These are phyloP conservation scores for Harringtonia aguacate DNA, from an alignment of 2,329 filamentous ascomycete species.

Conservation along the genomic window DNA sequence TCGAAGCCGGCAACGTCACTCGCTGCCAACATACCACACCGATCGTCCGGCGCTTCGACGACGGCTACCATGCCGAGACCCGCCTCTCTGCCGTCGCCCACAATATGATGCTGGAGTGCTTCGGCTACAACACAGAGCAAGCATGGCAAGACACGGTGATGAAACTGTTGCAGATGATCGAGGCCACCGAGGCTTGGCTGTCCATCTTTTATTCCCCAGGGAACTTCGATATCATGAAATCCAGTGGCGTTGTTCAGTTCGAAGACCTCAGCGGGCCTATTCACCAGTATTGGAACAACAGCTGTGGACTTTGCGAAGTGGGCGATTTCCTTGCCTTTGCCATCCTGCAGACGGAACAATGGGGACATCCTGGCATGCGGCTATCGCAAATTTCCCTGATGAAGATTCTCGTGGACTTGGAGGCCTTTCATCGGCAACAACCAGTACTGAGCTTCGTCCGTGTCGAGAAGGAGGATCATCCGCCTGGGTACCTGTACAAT, in stretches of 20 bases:
- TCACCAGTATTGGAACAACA: conserved; percentile 6
- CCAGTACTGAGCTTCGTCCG: conserved; percentile 20
- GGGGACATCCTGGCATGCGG: conserved; percentile 11
- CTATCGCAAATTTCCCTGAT: conserved; percentile 12
- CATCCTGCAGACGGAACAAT: conserved; percentile 13
- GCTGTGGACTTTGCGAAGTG: conserved; percentile 10
- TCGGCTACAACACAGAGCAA: conserved; percentile 10
- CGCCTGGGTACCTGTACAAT: conserved; percentile 17
- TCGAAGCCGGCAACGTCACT: conserved; percentile 12
- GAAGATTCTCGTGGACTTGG: conserved; percentile 21
- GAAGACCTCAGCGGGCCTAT: background rate
- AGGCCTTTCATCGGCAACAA: conserved; percentile 21
- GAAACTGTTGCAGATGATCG: conserved; percentile 9
- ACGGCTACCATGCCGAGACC: conserved; percentile 3
- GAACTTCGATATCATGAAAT: conserved; percentile 5
- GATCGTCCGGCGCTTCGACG: conserved; percentile 5
- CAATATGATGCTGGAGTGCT: conserved; percentile 16
- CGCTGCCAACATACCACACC: conserved; percentile 7
- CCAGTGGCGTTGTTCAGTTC: conserved; percentile 1
- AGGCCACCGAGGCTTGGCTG: conserved; percentile 9
- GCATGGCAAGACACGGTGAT: conserved; percentile 9
- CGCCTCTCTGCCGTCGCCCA: conserved; percentile 15
- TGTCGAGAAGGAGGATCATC: conserved; percentile 8
- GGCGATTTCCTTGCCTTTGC: conserved; percentile 11
- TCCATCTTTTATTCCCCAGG: conserved; percentile 8